Evolutionary conservation across 2,329 filamentous ascomycete genomes (phyloP), one percentile per base, ranked within the genome.

Genomic region (Fusarium poae): DNA sequence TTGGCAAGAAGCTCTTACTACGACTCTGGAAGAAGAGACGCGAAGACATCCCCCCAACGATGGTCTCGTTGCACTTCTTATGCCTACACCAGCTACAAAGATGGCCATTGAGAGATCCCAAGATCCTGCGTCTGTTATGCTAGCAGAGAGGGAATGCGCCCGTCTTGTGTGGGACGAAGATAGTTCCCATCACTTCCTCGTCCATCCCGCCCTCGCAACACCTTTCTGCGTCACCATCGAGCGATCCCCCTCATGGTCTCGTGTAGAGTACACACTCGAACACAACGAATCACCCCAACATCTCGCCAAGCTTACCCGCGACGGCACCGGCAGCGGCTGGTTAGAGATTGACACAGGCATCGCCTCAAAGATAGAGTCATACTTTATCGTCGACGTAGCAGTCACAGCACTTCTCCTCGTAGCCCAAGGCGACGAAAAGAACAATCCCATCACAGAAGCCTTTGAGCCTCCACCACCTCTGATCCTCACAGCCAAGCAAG

Each of bases 151-250:
- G 32, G 91, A 93, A 78, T 89, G 88, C 70, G 91, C 88, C 25
- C 85, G 89, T 4, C 85, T 94, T 3, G 87, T 92, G n/a, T 93
- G 90, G 86, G 88, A 91, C 73, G 85, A 86, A 30, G 88, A 91
- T 73, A 84, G 81, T 58, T 77, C 79, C 8, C 85, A 81, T 70
- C 85, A 89, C 76, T 91, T 87, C 76, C 81, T 91, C n/a, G 87
- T 86, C 29, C 88, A 90, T 74, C 87, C 87, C 3, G 85, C 87
- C 0, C 82, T 90, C 20, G 85, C 86, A n/a, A 85, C 86, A 42
- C 88, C 88, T 1, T 91, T 91, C 75, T 85, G 86, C 75, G 81
- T 90, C 35, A 84, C 85, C 1, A 81, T 90, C 45, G 84, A 87
- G 75, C 83, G 87, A 20, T 85, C 82, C 25, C 84, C 86, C 2